Conservation (phyloP, 2,329 filamentous ascomycete species). For the Sarocladium brachiariae region DNA sequence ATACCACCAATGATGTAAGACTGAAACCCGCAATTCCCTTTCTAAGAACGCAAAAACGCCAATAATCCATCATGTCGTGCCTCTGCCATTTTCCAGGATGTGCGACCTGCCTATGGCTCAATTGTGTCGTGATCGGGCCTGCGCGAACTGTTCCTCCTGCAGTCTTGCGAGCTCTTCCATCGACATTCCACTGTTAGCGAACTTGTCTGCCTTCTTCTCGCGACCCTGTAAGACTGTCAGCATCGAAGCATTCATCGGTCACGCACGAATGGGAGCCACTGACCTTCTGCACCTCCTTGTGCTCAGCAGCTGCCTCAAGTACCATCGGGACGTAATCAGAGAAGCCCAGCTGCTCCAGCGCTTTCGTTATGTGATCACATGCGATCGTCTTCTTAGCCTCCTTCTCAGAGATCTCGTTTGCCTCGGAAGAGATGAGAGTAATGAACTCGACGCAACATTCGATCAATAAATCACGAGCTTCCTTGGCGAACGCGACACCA, state of each 20-base stretch:
- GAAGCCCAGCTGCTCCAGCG: constrained; percentile 87
- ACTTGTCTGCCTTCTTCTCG: constrained; percentile 96
- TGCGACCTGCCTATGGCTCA: constrained; percentile 10
- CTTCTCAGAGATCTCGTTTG: constrained; percentile 97
- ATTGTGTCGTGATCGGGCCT: constrained; percentile 44
- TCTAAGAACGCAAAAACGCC: constrained; percentile 12
- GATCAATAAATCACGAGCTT: constrained; percentile 89
- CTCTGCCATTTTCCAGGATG: constrained; percentile 5
- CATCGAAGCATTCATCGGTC: background rate
- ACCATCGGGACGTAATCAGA: constrained; percentile 86
- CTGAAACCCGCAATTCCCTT: too few relatives aligned
- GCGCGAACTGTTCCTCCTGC: constrained; percentile 87
- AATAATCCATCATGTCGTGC: constrained; percentile 3
- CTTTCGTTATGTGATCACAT: constrained; percentile 94
- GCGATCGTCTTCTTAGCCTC: constrained; percentile 99
- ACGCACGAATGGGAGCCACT: constrained; percentile 36
- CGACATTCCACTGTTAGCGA: constrained; percentile 87
- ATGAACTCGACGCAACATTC: constrained; percentile 99
- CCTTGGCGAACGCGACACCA: constrained; percentile 85
- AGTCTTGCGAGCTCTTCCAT: constrained; percentile 83
- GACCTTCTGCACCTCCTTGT: constrained; percentile 91
- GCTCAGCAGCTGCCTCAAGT: constrained; percentile 77
- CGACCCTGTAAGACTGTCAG: constrained; percentile 54
- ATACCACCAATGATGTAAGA: too few relatives aligned
- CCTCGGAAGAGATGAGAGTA: constrained; percentile 95